Conservation (phyloP, 106 monocot genomes). For the Dioscorea dumetorum region DNA sequence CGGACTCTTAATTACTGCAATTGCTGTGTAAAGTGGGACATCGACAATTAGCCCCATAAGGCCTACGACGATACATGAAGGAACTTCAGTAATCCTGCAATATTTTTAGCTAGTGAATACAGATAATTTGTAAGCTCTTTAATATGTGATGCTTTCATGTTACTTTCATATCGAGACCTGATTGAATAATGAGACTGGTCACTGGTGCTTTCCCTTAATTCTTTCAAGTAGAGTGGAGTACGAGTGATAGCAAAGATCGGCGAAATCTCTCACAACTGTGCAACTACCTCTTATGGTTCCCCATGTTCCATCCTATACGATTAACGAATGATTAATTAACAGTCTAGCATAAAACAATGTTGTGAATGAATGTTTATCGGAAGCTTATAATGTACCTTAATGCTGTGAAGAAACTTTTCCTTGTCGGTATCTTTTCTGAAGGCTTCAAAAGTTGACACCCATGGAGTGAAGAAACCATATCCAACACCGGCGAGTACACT, state of each 20-base stretch:
- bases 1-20: constrained; percentile 84
- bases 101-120: neutral
- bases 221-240: constrained; percentile 74
- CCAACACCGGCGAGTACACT: constrained; percentile 76
- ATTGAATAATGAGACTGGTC: constrained; percentile 44
- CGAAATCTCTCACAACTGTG: constrained; percentile 89
- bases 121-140: too few relatives aligned
- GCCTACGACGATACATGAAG: constrained; percentile 65
- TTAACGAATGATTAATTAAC: neutral
- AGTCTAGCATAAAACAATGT: too few relatives aligned
- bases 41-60: constrained; percentile 72
- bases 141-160: too few relatives aligned
- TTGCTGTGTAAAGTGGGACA: constrained; percentile 74
- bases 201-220: constrained; percentile 40
- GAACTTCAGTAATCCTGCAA: constrained; percentile 63
- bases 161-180: constrained; percentile 25
- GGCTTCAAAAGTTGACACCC: constrained; percentile 88
- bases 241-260: constrained; percentile 81
- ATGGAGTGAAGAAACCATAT: constrained; percentile 75
- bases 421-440: constrained; percentile 47
- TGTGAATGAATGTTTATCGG: too few relatives aligned
- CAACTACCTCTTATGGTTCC: constrained; percentile 90
- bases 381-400: constrained; percentile 43
- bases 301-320: constrained; percentile 83
- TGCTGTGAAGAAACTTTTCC: constrained; percentile 56